phyloP scores from a whole-genome alignment of 139 green algal genomes.

The Chlorella sp. region DNA sequence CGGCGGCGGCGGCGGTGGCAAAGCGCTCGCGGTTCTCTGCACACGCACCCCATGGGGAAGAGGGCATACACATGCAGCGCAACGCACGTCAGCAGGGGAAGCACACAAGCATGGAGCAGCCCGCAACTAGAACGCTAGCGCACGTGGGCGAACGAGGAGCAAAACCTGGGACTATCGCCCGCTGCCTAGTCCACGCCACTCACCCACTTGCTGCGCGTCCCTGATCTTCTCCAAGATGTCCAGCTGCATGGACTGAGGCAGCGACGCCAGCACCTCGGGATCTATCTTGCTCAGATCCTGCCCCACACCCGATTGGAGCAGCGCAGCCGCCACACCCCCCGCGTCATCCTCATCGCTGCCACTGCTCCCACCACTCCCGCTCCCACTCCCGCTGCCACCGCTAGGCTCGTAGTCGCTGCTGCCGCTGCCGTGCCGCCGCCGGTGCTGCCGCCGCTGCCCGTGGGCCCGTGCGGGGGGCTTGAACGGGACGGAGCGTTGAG shows the following conservation, averaged over 20 bases:
- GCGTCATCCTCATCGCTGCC: not conserved
- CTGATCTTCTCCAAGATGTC: slow-evolving; percentile 71
- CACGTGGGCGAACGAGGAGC: not conserved
- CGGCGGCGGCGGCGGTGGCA: slow-evolving; percentile 29
- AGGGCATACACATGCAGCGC: not conserved
- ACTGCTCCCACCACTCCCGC: not conserved
- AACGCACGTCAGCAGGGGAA: too few species aligned
- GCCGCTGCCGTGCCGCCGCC: not conserved
- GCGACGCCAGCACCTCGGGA: slow-evolving; percentile 67
- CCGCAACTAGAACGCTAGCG: too few species aligned
- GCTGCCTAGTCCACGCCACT: not conserved
- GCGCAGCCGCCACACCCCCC: slow-evolving; percentile 10
- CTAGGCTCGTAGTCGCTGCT: slow-evolving; percentile 8
- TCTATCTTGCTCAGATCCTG: slow-evolving; percentile 41
- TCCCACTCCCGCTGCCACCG: slow-evolving; percentile 3
- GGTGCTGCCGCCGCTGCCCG: not conserved
- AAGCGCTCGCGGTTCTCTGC: slow-evolving; percentile 68
- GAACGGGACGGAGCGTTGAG: too few species aligned
- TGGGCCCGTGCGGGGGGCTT: not conserved
- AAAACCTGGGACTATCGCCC: not conserved
- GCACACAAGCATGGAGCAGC: too few species aligned
- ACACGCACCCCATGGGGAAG: too few species aligned
- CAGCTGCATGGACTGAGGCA: slow-evolving; percentile 84
- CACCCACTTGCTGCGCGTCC: slow-evolving; percentile 52
- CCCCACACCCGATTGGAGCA: slow-evolving; percentile 16